Conservation (phyloP, 345 rosid species). For the Camelina hispida region DNA sequence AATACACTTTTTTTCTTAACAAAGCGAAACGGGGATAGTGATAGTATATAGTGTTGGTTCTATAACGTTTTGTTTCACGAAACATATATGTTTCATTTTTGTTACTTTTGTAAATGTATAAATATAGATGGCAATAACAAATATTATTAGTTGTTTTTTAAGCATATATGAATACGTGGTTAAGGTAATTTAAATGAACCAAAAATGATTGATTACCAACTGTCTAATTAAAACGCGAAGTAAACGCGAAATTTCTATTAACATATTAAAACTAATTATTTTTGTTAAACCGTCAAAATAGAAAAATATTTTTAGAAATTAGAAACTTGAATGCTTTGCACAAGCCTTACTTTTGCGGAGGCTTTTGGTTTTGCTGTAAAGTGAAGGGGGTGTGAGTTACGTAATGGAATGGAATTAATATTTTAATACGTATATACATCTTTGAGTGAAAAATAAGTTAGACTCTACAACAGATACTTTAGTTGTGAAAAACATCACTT, state of each 20-base stretch:
- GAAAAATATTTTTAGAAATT: not conserved
- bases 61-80: constrained; percentile 11
- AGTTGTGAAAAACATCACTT: not conserved
- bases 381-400: too few species aligned
- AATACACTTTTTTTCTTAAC: not conserved
- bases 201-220: too few species aligned
- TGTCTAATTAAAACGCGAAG: too few species aligned
- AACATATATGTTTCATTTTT: constrained; percentile 10
- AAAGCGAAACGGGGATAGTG: constrained; percentile 27
- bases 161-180: too few species aligned
- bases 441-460: constrained; percentile 18
- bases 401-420: not conserved
- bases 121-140: not conserved
- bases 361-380: not conserved
- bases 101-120: not conserved
- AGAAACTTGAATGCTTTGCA: not conserved
- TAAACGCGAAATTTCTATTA: too few species aligned
- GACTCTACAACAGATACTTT: not conserved
- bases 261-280: not conserved
- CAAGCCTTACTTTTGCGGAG: not conserved
- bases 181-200: too few species aligned
- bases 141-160: not conserved
- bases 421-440: constrained; percentile 9
- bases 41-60: not conserved
- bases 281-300: not conserved